These are phyloP conservation scores for Mucor ambiguus DNA, from an alignment of 371 early-diverging fungal genomes.

Conservation along the genomic window DNA sequence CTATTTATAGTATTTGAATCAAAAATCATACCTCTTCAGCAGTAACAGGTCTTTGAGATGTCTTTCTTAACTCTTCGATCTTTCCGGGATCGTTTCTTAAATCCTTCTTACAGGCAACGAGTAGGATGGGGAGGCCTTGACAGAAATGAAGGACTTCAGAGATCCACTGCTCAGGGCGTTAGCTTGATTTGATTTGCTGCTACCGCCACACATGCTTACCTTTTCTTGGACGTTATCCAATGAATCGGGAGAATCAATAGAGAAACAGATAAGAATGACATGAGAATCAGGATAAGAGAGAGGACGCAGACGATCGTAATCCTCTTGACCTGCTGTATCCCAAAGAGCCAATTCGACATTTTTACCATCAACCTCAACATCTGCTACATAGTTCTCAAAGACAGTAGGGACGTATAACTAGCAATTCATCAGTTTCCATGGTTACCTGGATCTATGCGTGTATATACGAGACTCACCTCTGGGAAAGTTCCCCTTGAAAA, in stretches of 20 bases:
- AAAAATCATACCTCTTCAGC: slow-evolving; percentile 65
- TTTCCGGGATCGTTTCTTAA: slow-evolving; percentile 78
- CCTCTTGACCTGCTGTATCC: slow-evolving; percentile 97
- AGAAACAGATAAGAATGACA: slow-evolving; percentile 86
- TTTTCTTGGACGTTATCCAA: slow-evolving; percentile 84
- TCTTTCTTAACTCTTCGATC: slow-evolving; percentile 76
- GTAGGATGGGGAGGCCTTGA: slow-evolving; percentile 80
- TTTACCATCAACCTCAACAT: slow-evolving; percentile 74
- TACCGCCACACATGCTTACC: slow-evolving; percentile 30
- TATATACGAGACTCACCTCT: slow-evolving; percentile 55
- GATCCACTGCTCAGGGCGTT: slow-evolving; percentile 74
- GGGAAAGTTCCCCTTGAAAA: slow-evolving; percentile 94
- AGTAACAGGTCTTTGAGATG: slow-evolving; percentile 79
- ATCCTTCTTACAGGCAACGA: slow-evolving; percentile 93
- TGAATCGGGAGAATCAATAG: slow-evolving; percentile 86
- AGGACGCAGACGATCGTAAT: slow-evolving; percentile 90
- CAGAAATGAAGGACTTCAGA: slow-evolving; percentile 91
- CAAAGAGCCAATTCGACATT: slow-evolving; percentile 72
- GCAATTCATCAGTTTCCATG: not conserved
- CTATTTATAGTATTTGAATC: not conserved
- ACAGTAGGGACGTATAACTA: slow-evolving; percentile 91
- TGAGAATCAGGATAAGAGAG: slow-evolving; percentile 92
- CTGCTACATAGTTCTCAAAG: slow-evolving; percentile 95
- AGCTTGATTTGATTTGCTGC: not conserved
- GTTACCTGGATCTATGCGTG: not conserved